A percentile compares a stretch with the other conserved stretches of the same genome.
phyloP scores from a whole-genome alignment of 352 stramenopile species.

The Sclerospora graminicola region DNA sequence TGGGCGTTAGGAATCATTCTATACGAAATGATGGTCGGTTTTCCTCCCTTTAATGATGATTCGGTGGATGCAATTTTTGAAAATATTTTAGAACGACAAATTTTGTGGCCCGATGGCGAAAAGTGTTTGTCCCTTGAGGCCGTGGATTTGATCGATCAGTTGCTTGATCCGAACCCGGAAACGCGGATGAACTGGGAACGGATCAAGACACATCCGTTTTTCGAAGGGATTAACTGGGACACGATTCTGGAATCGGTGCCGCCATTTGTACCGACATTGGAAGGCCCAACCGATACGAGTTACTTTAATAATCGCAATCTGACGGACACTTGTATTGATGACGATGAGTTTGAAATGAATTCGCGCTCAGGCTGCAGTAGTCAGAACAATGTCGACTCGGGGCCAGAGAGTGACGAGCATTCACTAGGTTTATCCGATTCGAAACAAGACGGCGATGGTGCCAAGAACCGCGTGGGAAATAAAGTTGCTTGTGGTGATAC shows the following conservation, averaged over 20 bases:
- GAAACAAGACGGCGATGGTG: slow-evolving; percentile 8
- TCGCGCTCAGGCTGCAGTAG: slow-evolving; percentile 27
- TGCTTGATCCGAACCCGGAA: slow-evolving; percentile 59
- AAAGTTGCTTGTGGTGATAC: slow-evolving; percentile 11
- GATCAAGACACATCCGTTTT: slow-evolving; percentile 58
- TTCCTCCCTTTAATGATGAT: slow-evolving; percentile 86
- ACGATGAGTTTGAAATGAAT: slow-evolving; percentile 59
- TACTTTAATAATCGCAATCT: slow-evolving; percentile 88
- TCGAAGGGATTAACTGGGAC: slow-evolving; percentile 72
- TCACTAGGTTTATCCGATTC: slow-evolving; percentile 2
- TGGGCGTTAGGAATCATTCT: slow-evolving; percentile 89
- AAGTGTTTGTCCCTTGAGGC: slow-evolving; percentile 76
- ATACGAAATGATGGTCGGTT: slow-evolving; percentile 84
- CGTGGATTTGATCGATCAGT: slow-evolving; percentile 71
- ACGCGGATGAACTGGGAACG: slow-evolving; percentile 64
- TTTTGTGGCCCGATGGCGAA: slow-evolving; percentile 82
- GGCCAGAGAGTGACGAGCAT: slow-evolving; percentile 18
- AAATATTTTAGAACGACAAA: slow-evolving; percentile 79
- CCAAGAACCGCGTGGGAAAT: slow-evolving; percentile 9
- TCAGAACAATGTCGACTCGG: slow-evolving; percentile 18
- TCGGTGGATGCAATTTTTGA: slow-evolving; percentile 81
- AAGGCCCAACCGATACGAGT: slow-evolving; percentile 80
- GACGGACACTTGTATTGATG: slow-evolving; percentile 79
- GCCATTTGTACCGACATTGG: slow-evolving; percentile 80
- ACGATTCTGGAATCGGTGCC: slow-evolving; percentile 66